These are phyloP conservation scores for Tulasnella sp. DNA, from an alignment of 768 basidiomycete species.

Conservation along the genomic window DNA sequence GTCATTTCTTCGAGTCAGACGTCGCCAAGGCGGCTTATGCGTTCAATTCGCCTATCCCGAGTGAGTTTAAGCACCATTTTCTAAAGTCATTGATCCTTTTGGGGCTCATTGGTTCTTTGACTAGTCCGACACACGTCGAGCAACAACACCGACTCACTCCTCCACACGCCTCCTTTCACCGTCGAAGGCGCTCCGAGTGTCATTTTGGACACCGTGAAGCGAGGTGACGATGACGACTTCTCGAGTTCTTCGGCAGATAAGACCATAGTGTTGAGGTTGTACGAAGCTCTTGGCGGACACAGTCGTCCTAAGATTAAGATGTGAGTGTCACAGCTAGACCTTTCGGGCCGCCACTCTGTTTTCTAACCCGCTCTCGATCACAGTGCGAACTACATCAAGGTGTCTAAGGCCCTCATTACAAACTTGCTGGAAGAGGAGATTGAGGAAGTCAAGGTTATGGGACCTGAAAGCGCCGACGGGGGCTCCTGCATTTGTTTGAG, in stretches of 20 bases:
- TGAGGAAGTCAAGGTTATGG: conserved; percentile 43
- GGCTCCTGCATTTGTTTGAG: conserved; percentile 54
- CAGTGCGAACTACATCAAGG: conserved; percentile 51
- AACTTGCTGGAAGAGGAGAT: conserved; percentile 84
- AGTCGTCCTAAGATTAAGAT: conserved; percentile 67
- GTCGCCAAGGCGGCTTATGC: conserved; percentile 79
- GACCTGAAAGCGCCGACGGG: conserved; percentile 33
- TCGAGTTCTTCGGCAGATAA: conserved; percentile 43
- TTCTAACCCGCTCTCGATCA: conserved; percentile 8
- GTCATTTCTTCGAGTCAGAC: conserved; percentile 88
- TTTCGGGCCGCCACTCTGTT: no score
- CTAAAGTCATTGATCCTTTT: conserved; percentile 38
- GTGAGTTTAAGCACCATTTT: conserved; percentile 45
- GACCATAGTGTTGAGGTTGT: conserved; percentile 81
- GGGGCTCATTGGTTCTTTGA: background rate
- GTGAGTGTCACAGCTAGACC: conserved; percentile 39
- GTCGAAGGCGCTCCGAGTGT: conserved; percentile 77
- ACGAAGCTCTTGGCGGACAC: conserved; percentile 93
- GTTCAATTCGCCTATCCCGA: conserved; percentile 79
- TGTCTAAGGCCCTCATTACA: conserved; percentile 66
- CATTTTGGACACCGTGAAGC: conserved; percentile 91
- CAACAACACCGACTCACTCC: conserved; percentile 38
- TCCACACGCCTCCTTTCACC: conserved; percentile 58
- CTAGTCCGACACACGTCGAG: background rate
- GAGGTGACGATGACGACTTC: conserved; percentile 80